Percentiles rank a stretch among this genome's conserved stretches.
These are phyloP conservation scores for Aspergillus alliaceus DNA, from an alignment of 2,329 filamentous ascomycete species.

Conservation along the genomic window DNA sequence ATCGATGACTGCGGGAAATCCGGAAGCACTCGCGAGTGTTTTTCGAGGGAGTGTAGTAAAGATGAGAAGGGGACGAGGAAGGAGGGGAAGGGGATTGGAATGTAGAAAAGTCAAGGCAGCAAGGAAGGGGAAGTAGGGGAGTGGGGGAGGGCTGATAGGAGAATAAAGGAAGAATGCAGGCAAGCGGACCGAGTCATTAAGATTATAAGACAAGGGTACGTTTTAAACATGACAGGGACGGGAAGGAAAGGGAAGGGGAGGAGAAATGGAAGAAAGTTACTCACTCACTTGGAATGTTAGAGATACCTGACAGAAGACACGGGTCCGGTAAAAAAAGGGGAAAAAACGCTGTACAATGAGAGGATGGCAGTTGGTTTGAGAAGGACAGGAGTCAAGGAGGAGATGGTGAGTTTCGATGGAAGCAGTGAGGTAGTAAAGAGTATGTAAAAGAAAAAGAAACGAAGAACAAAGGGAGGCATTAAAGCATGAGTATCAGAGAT, in stretches of 20 bases:
- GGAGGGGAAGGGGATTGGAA: constrained; percentile 10
- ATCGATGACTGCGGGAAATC: constrained; percentile 16
- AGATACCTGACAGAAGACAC: background rate
- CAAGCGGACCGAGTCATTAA: constrained; percentile 7
- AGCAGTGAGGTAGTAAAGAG: background rate
- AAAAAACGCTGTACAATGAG: background rate
- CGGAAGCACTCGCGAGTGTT: constrained; percentile 12
- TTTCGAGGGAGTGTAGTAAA: constrained; percentile 7
- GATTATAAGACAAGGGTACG: constrained; percentile 8
- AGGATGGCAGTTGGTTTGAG: background rate
- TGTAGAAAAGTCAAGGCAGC: constrained; percentile 6
- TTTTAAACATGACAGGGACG: constrained; percentile 3
- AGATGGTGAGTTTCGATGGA: background rate
- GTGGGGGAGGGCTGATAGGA: constrained; percentile 12
- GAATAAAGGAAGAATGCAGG: constrained; percentile 20
- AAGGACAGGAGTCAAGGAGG: no score
- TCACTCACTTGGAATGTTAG: background rate
- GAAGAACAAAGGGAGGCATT: constrained; percentile 8
- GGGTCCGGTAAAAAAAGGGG: background rate
- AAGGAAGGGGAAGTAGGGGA: constrained; percentile 13
- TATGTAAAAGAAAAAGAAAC: constrained; percentile 8
- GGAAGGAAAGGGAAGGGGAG: background rate
- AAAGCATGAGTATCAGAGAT: constrained; percentile 17
- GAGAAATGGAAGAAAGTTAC: background rate
- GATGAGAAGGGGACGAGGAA: background rate